Conservation (phyloP, 2,329 filamentous ascomycete species). For the Aspergillus sp. region DNA sequence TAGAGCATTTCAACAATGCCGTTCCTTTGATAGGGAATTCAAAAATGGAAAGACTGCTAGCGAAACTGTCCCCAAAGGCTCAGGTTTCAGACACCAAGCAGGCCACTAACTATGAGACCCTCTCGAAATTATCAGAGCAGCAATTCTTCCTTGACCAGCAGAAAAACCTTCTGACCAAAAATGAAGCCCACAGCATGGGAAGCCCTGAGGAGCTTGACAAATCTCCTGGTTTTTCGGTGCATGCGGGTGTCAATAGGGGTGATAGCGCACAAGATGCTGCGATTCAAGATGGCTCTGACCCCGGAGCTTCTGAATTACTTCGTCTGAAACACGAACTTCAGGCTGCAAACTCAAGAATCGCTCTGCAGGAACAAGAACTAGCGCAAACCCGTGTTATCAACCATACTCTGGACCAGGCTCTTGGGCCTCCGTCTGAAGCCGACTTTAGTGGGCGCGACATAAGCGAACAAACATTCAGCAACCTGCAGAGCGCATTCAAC, state of each 20-base stretch:
- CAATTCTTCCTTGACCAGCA: constrained; percentile 61
- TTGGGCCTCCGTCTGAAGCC: constrained; percentile 54
- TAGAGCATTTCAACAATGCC: constrained; percentile 37
- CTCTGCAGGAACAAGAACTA: constrained; percentile 61
- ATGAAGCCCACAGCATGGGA: constrained; percentile 13
- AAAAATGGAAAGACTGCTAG: constrained; percentile 64
- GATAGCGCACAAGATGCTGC: constrained; percentile 11
- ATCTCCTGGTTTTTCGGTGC: constrained; percentile 18
- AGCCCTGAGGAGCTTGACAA: constrained; percentile 22
- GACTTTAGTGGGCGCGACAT: constrained; percentile 52
- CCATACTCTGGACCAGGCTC: constrained; percentile 60
- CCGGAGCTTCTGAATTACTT: constrained; percentile 51
- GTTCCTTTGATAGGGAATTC: constrained; percentile 30
- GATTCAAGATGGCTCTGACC: constrained; percentile 18
- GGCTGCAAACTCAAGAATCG: constrained; percentile 57
- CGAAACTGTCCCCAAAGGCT: constrained; percentile 41
- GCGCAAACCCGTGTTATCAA: constrained; percentile 61
- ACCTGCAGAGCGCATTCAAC: constrained; percentile 54
- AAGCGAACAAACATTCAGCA: constrained; percentile 51
- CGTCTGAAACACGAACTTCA: constrained; percentile 59
- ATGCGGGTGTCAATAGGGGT: constrained; percentile 15
- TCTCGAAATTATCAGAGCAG: constrained; percentile 73
- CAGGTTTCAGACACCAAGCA: constrained; percentile 17
- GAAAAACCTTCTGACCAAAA: constrained; percentile 48
- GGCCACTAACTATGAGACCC: constrained; percentile 40